Evolutionary conservation across 495 filamentous ascomycete genomes (phyloP).

Genomic region (Penicillium cataractarum): DNA sequence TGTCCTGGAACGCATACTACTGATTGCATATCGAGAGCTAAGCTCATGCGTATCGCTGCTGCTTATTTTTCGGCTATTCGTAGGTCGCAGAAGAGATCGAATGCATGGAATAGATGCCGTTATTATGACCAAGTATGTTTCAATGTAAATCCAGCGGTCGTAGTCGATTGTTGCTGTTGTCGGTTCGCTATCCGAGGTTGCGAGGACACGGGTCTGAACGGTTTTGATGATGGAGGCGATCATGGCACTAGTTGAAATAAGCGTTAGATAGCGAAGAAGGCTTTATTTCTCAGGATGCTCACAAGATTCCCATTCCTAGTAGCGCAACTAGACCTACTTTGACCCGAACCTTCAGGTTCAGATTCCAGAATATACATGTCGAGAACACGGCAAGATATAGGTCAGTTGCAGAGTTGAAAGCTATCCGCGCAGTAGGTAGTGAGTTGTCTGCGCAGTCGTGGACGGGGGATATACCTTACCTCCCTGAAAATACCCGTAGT

Average conservation of each 20-base stretch:
- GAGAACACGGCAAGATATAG: slow-evolving; percentile 55
- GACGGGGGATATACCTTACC: slow-evolving; percentile 26
- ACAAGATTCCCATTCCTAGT: slow-evolving; percentile 52
- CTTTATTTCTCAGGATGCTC: slow-evolving; percentile 8
- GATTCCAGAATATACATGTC: slow-evolving; percentile 45
- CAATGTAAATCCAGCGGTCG: slow-evolving; percentile 37
- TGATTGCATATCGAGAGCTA: slow-evolving; percentile 14
- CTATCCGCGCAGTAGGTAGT: slow-evolving; percentile 9
- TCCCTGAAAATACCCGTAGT: slow-evolving; percentile 45
- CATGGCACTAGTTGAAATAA: slow-evolving; percentile 29
- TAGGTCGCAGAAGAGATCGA: slow-evolving; percentile 26
- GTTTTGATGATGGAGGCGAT: slow-evolving; percentile 36
- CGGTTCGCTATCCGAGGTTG: slow-evolving; percentile 27
- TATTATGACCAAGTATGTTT: slow-evolving; percentile 38
- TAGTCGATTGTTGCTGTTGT: slow-evolving; percentile 32
- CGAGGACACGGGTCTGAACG: slow-evolving; percentile 32
- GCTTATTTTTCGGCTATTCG: slow-evolving; percentile 6
- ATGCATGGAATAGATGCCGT: slow-evolving; percentile 37
- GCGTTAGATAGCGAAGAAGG: not conserved
- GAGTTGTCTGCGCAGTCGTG: not conserved
- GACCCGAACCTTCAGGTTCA: slow-evolving; percentile 46
- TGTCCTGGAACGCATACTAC: slow-evolving; percentile 8
- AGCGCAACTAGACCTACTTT: slow-evolving; percentile 51
- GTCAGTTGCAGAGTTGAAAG: slow-evolving; percentile 49
- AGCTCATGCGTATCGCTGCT: slow-evolving; percentile 25